phyloP scores from a whole-genome alignment of 2,329 filamentous ascomycete genomes.

The Talaromyces sp. region DNA sequence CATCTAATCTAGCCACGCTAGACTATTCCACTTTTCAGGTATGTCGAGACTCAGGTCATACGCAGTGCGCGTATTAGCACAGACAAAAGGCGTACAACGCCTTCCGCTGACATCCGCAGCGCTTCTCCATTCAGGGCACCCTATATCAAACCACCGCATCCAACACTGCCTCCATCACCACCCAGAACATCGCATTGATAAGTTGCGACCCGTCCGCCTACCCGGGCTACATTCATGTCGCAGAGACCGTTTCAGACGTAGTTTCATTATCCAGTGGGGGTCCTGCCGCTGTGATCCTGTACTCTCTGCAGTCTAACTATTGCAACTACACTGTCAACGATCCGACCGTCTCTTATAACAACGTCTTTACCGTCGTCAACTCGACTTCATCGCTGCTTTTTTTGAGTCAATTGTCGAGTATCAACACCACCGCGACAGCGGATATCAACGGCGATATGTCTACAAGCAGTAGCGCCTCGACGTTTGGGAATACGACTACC shows the following conservation, averaged over 20 bases:
- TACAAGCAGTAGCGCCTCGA: conserved; percentile 23
- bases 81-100: not conserved
- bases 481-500: conserved; percentile 14
- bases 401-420: conserved; percentile 21
- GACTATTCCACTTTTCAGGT: conserved; percentile 6
- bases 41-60: not conserved
- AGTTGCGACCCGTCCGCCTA: conserved; percentile 42
- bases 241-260: conserved; percentile 33
- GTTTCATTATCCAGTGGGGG: conserved; percentile 25
- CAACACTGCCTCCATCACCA: conserved; percentile 11
- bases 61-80: not conserved
- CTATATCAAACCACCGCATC: not conserved
- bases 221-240: conserved; percentile 35
- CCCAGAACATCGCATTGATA: conserved; percentile 36
- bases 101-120: conserved; percentile 17
- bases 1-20: not conserved
- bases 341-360: conserved; percentile 24
- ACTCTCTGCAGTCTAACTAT: conserved; percentile 36
- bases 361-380: conserved; percentile 37
- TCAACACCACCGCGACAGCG: conserved; percentile 21
- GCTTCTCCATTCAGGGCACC: not conserved
- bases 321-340: conserved; percentile 34
- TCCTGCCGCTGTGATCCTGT: conserved; percentile 38
- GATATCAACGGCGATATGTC: conserved; percentile 36
- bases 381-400: conserved; percentile 20